Conservation (phyloP, 2,329 filamentous ascomycete genomes). For the Escovopsis sp. region DNA sequence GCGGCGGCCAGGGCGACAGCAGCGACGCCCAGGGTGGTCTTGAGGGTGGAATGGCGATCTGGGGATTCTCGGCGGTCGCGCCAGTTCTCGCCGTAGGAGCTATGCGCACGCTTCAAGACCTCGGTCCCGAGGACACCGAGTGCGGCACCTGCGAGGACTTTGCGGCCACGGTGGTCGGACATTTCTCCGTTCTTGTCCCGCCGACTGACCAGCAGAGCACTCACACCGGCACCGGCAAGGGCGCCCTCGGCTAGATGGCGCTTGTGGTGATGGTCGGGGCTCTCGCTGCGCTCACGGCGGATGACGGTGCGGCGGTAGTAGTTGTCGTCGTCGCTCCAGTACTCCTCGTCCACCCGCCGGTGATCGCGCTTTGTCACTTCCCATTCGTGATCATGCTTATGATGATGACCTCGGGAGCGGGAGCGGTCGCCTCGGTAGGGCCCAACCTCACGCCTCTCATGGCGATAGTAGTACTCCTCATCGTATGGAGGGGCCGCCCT, state of each 20-base stretch:
- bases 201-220: slow-evolving; percentile 42
- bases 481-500: slow-evolving; percentile 19
- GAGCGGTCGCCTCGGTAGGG: slow-evolving; percentile 21
- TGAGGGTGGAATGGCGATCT: slow-evolving; percentile 34
- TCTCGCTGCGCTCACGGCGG: slow-evolving; percentile 35
- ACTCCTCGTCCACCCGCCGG: slow-evolving; percentile 26
- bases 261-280: slow-evolving; percentile 34
- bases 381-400: slow-evolving; percentile 19
- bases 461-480: slow-evolving; percentile 39
- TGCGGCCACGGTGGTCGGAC: slow-evolving; percentile 37
- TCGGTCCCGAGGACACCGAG: slow-evolving; percentile 49
- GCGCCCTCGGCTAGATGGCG: slow-evolving; percentile 50
- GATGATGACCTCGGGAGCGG: slow-evolving; percentile 11
- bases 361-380: slow-evolving; percentile 23
- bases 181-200: slow-evolving; percentile 35
- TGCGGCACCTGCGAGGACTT: slow-evolving; percentile 46
- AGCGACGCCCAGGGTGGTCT: slow-evolving; percentile 47
- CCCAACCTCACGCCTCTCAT: slow-evolving; percentile 28
- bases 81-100: slow-evolving; percentile 42
- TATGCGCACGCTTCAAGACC: slow-evolving; percentile 43
- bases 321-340: slow-evolving; percentile 32
- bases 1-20: slow-evolving; percentile 49
- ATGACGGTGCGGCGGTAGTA: slow-evolving; percentile 32
- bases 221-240: slow-evolving; percentile 46
- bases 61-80: slow-evolving; percentile 25